These are phyloP conservation scores for Metarhizium anisopliae DNA, from an alignment of 2,329 filamentous ascomycete species.

Conservation along the genomic window DNA sequence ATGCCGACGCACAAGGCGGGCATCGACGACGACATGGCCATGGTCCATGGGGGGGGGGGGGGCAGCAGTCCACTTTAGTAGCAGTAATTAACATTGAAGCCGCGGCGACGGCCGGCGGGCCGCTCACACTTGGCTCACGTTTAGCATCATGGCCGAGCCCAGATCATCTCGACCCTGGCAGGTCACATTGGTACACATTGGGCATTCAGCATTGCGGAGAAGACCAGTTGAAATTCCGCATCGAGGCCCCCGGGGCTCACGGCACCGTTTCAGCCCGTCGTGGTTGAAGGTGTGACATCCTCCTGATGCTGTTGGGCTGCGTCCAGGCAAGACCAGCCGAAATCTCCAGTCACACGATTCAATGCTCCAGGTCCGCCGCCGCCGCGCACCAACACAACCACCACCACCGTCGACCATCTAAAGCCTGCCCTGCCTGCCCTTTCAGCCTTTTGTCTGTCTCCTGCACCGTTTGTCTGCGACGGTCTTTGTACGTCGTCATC, in stretches of 20 bases:
- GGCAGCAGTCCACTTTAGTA: too few species aligned
- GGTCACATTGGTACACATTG: background rate
- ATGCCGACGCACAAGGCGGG: too few species aligned
- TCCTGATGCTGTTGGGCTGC: background rate
- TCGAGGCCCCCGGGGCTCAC: background rate
- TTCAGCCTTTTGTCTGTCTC: background rate
- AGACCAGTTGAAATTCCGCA: background rate
- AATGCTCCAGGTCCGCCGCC: background rate
- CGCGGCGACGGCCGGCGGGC: too few species aligned
- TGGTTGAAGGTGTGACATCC: background rate
- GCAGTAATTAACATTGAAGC: too few species aligned
- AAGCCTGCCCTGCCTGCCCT: background rate
- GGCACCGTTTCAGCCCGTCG: too few species aligned
- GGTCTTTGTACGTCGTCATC: background rate
- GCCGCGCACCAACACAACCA: background rate
- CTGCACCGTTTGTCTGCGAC: background rate
- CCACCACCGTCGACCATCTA: background rate
- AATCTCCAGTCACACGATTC: background rate
- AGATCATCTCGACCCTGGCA: background rate
- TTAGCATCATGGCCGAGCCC: background rate
- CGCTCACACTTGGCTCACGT: too few species aligned
- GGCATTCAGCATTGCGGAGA: background rate
- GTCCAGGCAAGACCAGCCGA: background rate
- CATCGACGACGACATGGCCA: too few species aligned
- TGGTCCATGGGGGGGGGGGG: too few species aligned